Conservation (phyloP, 2,329 filamentous ascomycete genomes). For the Calycina herbarum region DNA sequence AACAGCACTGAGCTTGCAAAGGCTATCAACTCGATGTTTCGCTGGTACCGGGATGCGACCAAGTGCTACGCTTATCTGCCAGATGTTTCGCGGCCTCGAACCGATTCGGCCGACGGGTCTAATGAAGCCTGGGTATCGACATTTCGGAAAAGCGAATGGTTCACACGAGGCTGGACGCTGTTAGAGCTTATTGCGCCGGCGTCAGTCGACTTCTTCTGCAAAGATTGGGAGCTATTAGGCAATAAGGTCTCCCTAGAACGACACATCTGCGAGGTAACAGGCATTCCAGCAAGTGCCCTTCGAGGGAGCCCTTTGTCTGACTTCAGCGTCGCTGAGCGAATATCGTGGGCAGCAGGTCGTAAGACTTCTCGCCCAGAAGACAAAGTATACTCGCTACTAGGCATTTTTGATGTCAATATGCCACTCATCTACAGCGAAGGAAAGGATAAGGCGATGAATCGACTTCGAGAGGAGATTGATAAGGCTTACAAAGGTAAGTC, state of each 20-base stretch:
- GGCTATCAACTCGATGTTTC: too few relatives aligned
- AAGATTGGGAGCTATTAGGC: constrained; percentile 22
- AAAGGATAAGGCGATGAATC: constrained; percentile 33
- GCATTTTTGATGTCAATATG: too few relatives aligned
- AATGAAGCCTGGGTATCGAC: constrained; percentile 16
- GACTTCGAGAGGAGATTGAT: constrained; percentile 40
- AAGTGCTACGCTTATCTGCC: constrained; percentile 24
- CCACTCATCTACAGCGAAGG: too few relatives aligned
- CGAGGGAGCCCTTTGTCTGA: too few relatives aligned
- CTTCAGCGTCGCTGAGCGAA: too few relatives aligned
- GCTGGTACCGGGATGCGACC: constrained; percentile 23
- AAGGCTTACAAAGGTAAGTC: constrained; percentile 17
- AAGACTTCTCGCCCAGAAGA: too few relatives aligned
- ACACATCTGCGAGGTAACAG: too few relatives aligned
- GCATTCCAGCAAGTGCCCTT: too few relatives aligned
- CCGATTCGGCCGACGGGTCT: neutral
- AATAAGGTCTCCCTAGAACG: constrained; percentile 24
- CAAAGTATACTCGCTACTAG: too few relatives aligned
- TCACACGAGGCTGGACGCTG: constrained; percentile 20
- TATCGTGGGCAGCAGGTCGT: too few relatives aligned
- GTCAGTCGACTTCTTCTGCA: constrained; percentile 25
- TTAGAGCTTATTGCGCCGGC: constrained; percentile 28
- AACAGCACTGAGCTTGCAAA: constrained; percentile 19
- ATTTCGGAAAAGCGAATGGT: constrained; percentile 22
- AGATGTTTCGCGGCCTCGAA: constrained; percentile 16